These are phyloP conservation scores for Calocybe gangraenosa DNA, from an alignment of 768 basidiomycete genomes.

Conservation along the genomic window DNA sequence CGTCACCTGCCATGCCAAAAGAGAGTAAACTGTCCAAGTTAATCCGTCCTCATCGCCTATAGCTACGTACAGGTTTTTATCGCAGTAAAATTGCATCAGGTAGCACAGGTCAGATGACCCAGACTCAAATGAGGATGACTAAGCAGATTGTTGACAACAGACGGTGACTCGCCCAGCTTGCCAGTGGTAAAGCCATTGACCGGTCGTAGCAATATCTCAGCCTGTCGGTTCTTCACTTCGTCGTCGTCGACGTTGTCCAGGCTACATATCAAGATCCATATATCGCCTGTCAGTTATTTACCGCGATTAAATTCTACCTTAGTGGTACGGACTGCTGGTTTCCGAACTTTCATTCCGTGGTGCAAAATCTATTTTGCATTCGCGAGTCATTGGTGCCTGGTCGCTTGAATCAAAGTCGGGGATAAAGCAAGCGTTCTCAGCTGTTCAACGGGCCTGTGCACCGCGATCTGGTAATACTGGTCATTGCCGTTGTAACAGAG, in stretches of 20 bases:
- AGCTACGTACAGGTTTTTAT: too few relatives aligned
- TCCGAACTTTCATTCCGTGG: not conserved
- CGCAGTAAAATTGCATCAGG: too few relatives aligned
- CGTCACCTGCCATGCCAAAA: not conserved
- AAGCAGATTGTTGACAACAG: not conserved
- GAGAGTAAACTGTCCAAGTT: too few relatives aligned
- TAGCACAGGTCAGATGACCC: not conserved
- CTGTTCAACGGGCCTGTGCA: too few relatives aligned
- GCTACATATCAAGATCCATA: not conserved
- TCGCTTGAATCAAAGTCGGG: too few relatives aligned
- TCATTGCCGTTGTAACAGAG: not conserved
- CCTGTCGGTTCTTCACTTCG: not conserved
- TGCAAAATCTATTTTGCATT: not conserved
- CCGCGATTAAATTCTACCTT: too few relatives aligned
- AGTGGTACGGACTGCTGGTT: not conserved
- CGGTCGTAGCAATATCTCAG: not conserved
- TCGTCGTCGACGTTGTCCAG: constrained; percentile 2
- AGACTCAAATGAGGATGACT: not conserved
- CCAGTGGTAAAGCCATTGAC: too few relatives aligned
- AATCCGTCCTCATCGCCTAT: too few relatives aligned
- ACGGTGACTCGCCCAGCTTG: not conserved
- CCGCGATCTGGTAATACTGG: too few relatives aligned
- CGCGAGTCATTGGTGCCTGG: not conserved
- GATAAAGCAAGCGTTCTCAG: not conserved
- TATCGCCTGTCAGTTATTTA: not conserved